A percentile compares a stretch with the other conserved stretches of the same genome.
Evolutionary conservation across 345 rosid species (phyloP).

Genomic region (Lumnitzera littorea): DNA sequence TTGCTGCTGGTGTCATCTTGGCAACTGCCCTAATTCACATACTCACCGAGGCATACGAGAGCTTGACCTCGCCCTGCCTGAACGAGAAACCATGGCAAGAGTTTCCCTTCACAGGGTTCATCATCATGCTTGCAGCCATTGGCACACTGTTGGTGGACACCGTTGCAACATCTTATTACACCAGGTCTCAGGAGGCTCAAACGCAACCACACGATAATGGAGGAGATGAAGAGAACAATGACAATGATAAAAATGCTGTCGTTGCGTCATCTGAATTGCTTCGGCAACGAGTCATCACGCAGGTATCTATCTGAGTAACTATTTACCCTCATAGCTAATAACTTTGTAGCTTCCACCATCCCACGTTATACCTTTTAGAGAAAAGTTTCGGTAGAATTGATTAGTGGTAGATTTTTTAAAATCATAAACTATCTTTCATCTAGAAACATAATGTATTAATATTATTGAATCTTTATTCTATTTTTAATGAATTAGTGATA

Average conservation of each 20-base stretch:
- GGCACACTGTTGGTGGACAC: slow-evolving; percentile 59
- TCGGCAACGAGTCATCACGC: slow-evolving; percentile 2
- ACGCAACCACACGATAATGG: neutral
- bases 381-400: no score
- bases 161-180: slow-evolving; percentile 26
- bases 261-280: neutral
- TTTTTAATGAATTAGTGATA: no score
- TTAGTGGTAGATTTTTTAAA: no score
- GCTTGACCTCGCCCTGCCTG: slow-evolving; percentile 27
- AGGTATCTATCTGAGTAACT: neutral
- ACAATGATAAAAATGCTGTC: neutral
- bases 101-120: slow-evolving; percentile 72
- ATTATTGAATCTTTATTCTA: no score
- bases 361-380: no score
- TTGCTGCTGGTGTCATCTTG: slow-evolving; percentile 1
- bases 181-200: neutral
- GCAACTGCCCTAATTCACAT: slow-evolving; percentile 1
- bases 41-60: neutral
- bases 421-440: no score
- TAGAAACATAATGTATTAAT: no score
- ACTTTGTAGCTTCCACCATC: no score
- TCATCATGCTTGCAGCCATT: slow-evolving; percentile 68
- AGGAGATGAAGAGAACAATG: neutral
- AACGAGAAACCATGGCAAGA: slow-evolving; percentile 68
- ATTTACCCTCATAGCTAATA: no score